Percentiles rank a stretch among this genome's conserved stretches.
phyloP scores from a whole-genome alignment of 2,329 filamentous ascomycete genomes.

The Verticillium albo-atrum region DNA sequence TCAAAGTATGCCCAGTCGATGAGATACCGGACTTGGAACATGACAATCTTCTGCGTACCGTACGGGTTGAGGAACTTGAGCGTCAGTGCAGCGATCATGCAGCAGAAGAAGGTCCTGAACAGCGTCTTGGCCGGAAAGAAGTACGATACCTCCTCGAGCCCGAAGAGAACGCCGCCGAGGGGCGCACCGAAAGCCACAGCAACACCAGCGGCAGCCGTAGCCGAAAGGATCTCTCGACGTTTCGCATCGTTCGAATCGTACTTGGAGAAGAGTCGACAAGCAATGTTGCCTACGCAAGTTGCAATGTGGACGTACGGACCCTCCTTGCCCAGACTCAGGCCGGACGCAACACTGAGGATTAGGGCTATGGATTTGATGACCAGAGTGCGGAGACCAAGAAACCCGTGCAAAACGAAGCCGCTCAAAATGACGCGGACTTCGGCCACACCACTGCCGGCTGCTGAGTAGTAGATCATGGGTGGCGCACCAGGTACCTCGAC shows the following conservation, averaged over 20 bases:
- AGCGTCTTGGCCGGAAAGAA: conserved; percentile 97
- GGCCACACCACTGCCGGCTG: conserved; percentile 91
- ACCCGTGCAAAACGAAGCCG: conserved; percentile 94
- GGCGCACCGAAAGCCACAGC: conserved; percentile 93
- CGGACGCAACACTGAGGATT: conserved; percentile 85
- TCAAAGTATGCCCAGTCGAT: conserved; percentile 95
- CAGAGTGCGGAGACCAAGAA: conserved; percentile 83
- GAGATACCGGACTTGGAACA: conserved; percentile 90
- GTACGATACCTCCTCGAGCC: conserved; percentile 91
- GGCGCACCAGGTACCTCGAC: conserved; percentile 36
- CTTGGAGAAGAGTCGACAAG: conserved; percentile 88
- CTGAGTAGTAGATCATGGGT: conserved; percentile 92
- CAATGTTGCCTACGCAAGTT: conserved; percentile 91
- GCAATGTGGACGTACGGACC: conserved; percentile 97
- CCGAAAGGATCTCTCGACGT: conserved; percentile 87
- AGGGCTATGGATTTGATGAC: conserved; percentile 79
- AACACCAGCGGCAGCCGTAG: conserved; percentile 85
- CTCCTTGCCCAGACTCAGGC: conserved; percentile 90
- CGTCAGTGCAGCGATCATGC: conserved; percentile 85
- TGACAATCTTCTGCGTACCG: conserved; percentile 91
- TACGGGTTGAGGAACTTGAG: conserved; percentile 96
- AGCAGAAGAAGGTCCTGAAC: conserved; percentile 97
- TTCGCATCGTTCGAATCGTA: conserved; percentile 95
- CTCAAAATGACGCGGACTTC: conserved; percentile 98
- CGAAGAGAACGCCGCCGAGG: conserved; percentile 82